Evolutionary conservation across 495 filamentous ascomycete species (phyloP).

Genomic region (Achaetomiella virescens): DNA sequence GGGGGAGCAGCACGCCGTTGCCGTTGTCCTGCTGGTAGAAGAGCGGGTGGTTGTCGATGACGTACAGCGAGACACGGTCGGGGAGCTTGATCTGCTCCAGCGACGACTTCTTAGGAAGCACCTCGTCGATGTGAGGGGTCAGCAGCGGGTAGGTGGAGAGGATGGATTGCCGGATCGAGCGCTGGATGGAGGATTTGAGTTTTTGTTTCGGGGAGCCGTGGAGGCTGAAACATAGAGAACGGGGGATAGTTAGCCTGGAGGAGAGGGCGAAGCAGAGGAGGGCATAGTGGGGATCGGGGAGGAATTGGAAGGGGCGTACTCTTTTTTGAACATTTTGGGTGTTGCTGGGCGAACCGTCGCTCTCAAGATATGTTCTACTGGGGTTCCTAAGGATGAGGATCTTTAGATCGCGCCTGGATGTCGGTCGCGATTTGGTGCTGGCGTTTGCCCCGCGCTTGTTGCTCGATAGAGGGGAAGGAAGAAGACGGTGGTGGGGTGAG

Average conservation of each 20-base stretch:
- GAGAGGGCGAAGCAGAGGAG: background rate
- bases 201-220: conserved; percentile 78
- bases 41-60: conserved; percentile 64
- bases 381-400: background rate
- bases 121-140: conserved; percentile 83
- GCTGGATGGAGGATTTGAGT: conserved; percentile 94
- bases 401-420: background rate
- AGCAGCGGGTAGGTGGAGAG: conserved; percentile 80
- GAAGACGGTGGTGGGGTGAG: conserved; percentile 6
- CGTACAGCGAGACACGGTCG: conserved; percentile 80
- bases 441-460: conserved; percentile 23
- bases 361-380: background rate
- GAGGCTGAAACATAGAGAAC: conserved; percentile 47
- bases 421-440: background rate
- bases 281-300: background rate
- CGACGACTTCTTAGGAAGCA: conserved; percentile 93
- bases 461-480: conserved; percentile 18
- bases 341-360: conserved; percentile 3
- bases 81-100: conserved; percentile 90
- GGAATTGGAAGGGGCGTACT: conserved; percentile 47
- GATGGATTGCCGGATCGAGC: conserved; percentile 73
- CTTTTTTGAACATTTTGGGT: conserved; percentile 82
- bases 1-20: conserved; percentile 61
- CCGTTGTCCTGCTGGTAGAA: conserved; percentile 85
- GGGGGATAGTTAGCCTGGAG: conserved; percentile 8